Percentiles rank a stretch among this genome's conserved stretches.
These are phyloP conservation scores for Sporothrix dimorphospora DNA, from an alignment of 2,329 filamentous ascomycete genomes.

Conservation along the genomic window DNA sequence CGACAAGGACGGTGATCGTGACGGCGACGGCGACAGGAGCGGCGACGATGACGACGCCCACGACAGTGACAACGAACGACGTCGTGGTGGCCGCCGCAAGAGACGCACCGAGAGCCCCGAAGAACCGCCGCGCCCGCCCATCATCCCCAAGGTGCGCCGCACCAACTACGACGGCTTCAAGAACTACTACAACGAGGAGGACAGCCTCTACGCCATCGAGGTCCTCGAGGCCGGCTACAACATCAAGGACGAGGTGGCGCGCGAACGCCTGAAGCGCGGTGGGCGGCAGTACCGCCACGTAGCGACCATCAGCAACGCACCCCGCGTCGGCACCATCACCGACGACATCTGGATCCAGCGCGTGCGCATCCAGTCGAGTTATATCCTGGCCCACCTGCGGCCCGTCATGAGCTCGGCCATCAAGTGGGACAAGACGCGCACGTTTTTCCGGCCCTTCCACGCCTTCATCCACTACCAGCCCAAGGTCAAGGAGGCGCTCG, in stretches of 20 bases:
- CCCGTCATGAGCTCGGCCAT: slow-evolving; percentile 36
- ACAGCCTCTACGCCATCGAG: slow-evolving; percentile 46
- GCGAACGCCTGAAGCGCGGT: background rate
- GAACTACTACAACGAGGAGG: slow-evolving; percentile 43
- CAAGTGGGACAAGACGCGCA: slow-evolving; percentile 41
- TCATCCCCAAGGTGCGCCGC: slow-evolving; percentile 43
- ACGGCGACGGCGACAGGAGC: background rate
- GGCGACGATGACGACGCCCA: background rate
- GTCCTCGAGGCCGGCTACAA: slow-evolving; percentile 37
- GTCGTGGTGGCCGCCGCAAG: background rate
- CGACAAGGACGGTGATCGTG: background rate
- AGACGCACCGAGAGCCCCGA: background rate
- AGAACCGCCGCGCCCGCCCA: slow-evolving; percentile 37
- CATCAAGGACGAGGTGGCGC: slow-evolving; percentile 35
- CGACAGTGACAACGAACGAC: background rate
- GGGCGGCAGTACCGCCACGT: background rate
- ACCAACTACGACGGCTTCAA: slow-evolving; percentile 50
- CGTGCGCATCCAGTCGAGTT: slow-evolving; percentile 48
- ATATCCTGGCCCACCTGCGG: slow-evolving; percentile 45
- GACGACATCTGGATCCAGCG: slow-evolving; percentile 39
- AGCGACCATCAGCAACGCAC: background rate
- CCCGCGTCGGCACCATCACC: background rate
- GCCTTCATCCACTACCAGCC: slow-evolving; percentile 47
- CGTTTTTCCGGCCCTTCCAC: slow-evolving; percentile 49
- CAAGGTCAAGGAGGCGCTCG: slow-evolving; percentile 46